Conservation (phyloP, 495 filamentous ascomycete genomes). For the Echria macrotheca region DNA sequence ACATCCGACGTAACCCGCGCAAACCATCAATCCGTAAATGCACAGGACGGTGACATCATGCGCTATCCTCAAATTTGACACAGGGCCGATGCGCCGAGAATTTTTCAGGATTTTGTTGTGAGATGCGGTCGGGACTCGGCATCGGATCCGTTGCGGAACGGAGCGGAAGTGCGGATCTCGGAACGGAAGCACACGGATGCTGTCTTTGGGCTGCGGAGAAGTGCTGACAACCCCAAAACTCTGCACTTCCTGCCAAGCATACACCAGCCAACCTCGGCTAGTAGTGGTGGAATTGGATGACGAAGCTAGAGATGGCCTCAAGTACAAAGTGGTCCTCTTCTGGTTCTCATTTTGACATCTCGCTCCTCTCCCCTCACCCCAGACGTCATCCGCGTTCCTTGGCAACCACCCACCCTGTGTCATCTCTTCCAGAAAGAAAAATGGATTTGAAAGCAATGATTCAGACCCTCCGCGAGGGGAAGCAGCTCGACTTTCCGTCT, state of each 20-base stretch:
- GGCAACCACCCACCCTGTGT: too few relatives aligned
- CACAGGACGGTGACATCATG: too few relatives aligned
- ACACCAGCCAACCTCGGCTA: too few relatives aligned
- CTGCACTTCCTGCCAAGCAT: too few relatives aligned
- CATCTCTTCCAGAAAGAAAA: not conserved
- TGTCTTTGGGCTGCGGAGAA: too few relatives aligned
- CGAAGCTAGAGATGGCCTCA: conserved; percentile 2
- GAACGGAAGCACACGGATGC: conserved; percentile 13
- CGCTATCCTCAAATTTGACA: too few relatives aligned
- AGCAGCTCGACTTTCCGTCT: conserved; percentile 15
- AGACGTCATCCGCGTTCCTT: not conserved
- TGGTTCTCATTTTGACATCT: not conserved
- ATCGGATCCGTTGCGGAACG: too few relatives aligned
- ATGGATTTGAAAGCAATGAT: conserved; percentile 6
- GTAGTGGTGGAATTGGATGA: too few relatives aligned
- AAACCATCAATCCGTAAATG: too few relatives aligned
- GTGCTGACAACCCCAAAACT: too few relatives aligned
- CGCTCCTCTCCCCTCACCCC: not conserved
- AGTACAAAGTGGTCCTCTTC: conserved; percentile 6
- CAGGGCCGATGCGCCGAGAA: not conserved
- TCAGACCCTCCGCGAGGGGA: conserved; percentile 13
- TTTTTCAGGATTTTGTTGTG: not conserved
- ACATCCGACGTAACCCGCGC: not conserved
- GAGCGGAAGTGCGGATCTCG: conserved; percentile 20
- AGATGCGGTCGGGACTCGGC: not conserved